Evolutionary conservation across 2,329 filamentous ascomycete genomes (phyloP).

Genomic region (Trichoderma brevicompactum): DNA sequence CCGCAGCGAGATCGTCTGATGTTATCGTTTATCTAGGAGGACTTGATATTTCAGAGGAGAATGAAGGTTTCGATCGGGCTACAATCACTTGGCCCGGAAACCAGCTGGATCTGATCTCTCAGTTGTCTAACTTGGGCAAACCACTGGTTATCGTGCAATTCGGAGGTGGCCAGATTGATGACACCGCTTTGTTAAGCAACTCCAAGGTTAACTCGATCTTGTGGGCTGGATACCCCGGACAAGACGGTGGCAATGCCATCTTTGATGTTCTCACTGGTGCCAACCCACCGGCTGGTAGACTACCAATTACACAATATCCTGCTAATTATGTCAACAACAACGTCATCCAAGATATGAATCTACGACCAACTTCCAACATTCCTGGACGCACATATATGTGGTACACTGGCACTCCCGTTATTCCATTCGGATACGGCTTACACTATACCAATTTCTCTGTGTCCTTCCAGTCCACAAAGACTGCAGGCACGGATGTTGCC

Average conservation of each 20-base stretch:
- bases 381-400: conserved; percentile 64
- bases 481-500: conserved; percentile 15
- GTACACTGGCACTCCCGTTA: conserved; percentile 56
- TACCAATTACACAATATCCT: conserved; percentile 62
- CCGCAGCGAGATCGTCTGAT: conserved; percentile 50
- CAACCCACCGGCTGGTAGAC: conserved; percentile 55
- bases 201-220: conserved; percentile 55
- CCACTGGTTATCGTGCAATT: conserved; percentile 57
- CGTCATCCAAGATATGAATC: conserved; percentile 59
- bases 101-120: conserved; percentile 55
- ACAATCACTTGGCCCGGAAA: conserved; percentile 56
- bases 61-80: conserved; percentile 56
- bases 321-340: conserved; percentile 54
- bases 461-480: conserved; percentile 21
- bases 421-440: conserved; percentile 59
- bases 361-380: conserved; percentile 51
- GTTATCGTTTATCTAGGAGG: conserved; percentile 60
- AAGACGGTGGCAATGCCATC: conserved; percentile 60
- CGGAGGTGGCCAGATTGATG: conserved; percentile 59
- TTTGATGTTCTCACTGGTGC: conserved; percentile 58
- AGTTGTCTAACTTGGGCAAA: conserved; percentile 47
- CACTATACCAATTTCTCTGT: conserved; percentile 60
- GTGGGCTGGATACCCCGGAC: conserved; percentile 64
- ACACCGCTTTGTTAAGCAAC: conserved; percentile 52
- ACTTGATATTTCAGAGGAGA: conserved; percentile 56